Conservation (phyloP, 2,329 filamentous ascomycete genomes). For the Aspergillus sp. region DNA sequence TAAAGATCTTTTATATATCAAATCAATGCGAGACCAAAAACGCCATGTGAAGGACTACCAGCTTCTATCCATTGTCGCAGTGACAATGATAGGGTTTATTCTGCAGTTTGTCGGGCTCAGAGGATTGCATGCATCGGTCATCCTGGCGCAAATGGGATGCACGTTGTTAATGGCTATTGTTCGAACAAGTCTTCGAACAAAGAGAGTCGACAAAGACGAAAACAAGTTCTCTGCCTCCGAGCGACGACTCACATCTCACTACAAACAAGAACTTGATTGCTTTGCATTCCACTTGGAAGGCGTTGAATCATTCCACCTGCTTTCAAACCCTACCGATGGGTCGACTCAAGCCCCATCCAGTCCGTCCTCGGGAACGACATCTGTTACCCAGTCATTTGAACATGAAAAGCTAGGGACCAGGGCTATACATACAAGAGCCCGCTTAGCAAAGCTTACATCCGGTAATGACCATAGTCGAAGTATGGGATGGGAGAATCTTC, state of each 20-base stretch:
- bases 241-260: conserved; percentile 14
- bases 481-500: conserved; percentile 22
- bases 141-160: conserved; percentile 29
- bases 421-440: conserved; percentile 16
- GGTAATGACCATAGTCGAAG: conserved; percentile 1
- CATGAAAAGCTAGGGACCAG: conserved; percentile 1
- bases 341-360: conserved; percentile 4
- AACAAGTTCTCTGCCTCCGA: conserved; percentile 19
- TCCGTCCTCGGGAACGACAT: conserved; percentile 1
- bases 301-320: conserved; percentile 17
- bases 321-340: conserved; percentile 1
- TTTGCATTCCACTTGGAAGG: conserved; percentile 24
- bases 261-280: conserved; percentile 28
- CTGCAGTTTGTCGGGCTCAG: conserved; percentile 36
- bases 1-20: conserved; percentile 19
- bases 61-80: conserved; percentile 16
- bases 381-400: rapidly evolving
- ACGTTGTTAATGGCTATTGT: conserved; percentile 34
- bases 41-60: conserved; percentile 9
- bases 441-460: conserved; percentile 19
- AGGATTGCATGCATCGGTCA: conserved; percentile 33
- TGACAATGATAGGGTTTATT: conserved; percentile 30
- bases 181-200: conserved; percentile 28
- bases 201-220: conserved; percentile 24
- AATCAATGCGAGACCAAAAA: conserved; percentile 17